Percentiles rank a stretch among this genome's conserved stretches.
These are phyloP conservation scores for Yamadazyma sp. DNA, from an alignment of 805 yeast species.

Conservation along the genomic window DNA sequence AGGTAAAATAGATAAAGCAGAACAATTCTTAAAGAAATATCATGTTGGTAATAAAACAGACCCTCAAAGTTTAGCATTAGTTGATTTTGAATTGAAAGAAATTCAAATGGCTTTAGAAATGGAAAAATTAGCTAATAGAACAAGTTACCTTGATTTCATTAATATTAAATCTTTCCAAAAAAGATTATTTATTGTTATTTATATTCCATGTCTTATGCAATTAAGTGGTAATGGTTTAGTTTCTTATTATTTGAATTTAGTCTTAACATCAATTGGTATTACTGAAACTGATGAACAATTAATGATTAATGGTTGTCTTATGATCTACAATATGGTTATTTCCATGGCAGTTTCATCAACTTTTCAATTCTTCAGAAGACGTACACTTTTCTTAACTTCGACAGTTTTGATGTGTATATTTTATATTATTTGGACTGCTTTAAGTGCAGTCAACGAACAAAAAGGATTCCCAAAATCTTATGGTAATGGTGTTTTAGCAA, in stretches of 20 bases:
- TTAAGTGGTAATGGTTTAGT: conserved; percentile 49
- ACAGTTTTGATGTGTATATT: conserved; percentile 19
- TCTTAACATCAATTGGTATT: conserved; percentile 50
- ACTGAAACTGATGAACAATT: conserved; percentile 41
- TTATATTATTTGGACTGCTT: conserved; percentile 19
- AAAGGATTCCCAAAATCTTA: conserved; percentile 10
- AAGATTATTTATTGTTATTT: conserved; percentile 10
- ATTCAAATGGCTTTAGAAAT: conserved; percentile 10
- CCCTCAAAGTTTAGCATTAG: conserved; percentile 14
- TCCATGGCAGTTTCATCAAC: conserved; percentile 16
- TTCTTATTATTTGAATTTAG: conserved; percentile 47
- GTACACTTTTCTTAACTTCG: conserved; percentile 23
- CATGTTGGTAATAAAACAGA: conserved; percentile 42
- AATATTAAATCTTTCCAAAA: conserved; percentile 9
- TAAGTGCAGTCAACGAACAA: conserved; percentile 17
- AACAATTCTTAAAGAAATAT: conserved; percentile 30
- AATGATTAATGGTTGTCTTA: conserved; percentile 47
- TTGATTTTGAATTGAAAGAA: conserved; percentile 13
- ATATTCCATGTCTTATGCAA: conserved; percentile 10
- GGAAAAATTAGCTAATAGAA: conserved; percentile 7
- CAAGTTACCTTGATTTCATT: conserved; percentile 11
- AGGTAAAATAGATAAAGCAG: conserved; percentile 37
- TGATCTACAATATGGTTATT: conserved; percentile 41
- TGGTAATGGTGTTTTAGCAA: conserved; percentile 20
- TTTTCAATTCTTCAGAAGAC: conserved; percentile 19